A percentile compares a stretch with the other conserved stretches of the same genome.
phyloP scores from a whole-genome alignment of 2,329 filamentous ascomycete genomes.

The Exophiala dermatitidis region DNA sequence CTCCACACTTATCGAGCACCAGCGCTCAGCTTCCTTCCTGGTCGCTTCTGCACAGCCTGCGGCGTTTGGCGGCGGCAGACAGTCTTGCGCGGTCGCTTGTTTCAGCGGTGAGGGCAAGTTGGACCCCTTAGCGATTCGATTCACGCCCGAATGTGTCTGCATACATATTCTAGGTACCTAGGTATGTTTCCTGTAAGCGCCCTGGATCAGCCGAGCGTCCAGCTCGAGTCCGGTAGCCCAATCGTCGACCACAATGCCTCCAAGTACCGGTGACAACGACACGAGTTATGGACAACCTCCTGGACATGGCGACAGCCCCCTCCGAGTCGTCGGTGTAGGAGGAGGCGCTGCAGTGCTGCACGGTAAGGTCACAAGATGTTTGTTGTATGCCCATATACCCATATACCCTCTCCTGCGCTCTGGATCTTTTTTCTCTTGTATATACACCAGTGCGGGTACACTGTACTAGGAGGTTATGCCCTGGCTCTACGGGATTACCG shows the following conservation, averaged over 20 bases:
- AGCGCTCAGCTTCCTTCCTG: not conserved
- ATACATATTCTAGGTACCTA: not conserved
- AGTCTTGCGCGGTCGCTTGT: constrained; percentile 13
- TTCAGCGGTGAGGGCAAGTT: constrained; percentile 5
- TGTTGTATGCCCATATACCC: not conserved
- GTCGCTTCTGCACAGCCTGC: constrained; percentile 11
- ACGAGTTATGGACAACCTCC: not conserved
- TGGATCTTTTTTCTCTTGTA: not conserved
- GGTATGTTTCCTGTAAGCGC: constrained; percentile 20
- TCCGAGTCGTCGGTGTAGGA: constrained; percentile 4
- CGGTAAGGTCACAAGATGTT: constrained; percentile 9
- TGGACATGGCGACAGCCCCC: not conserved
- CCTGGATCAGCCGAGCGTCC: constrained; percentile 16
- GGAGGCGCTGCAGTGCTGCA: constrained; percentile 9
- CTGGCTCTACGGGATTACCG: too few relatives aligned
- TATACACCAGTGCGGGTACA: constrained; percentile 3
- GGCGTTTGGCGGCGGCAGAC: constrained; percentile 10
- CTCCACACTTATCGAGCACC: not conserved
- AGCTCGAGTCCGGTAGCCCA: constrained; percentile 15
- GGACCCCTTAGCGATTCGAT: not conserved
- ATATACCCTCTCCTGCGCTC: constrained; percentile 2
- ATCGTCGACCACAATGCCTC: constrained; percentile 18
- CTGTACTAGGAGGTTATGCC: not conserved
- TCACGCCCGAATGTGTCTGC: constrained; percentile 2
- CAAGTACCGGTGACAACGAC: constrained; percentile 22